Percentiles rank a stretch among this genome's conserved stretches.
Evolutionary conservation across 805 yeast genomes (phyloP).

Genomic region (Kuraishia piskuri): DNA sequence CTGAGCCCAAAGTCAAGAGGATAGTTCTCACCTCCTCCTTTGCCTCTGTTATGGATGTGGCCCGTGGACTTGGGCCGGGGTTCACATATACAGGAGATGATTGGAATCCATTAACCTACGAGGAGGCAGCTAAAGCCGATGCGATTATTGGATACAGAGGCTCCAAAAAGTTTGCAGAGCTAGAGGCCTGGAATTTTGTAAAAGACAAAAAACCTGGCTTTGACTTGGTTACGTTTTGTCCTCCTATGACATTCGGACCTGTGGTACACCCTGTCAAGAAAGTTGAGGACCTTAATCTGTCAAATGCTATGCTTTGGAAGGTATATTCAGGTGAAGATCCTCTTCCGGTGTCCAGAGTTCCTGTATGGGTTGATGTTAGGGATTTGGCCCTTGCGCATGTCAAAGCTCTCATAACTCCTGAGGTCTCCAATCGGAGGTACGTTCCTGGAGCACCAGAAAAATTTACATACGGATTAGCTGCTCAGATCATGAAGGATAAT

Average conservation of each 20-base stretch:
- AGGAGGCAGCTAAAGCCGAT: constrained; percentile 7
- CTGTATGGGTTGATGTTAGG: constrained; percentile 26
- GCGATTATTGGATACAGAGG: constrained; percentile 24
- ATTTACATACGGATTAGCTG: constrained; percentile 21
- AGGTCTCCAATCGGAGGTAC: constrained; percentile 18
- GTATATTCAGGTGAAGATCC: constrained; percentile 17
- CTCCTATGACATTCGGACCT: constrained; percentile 20
- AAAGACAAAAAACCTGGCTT: constrained; percentile 18
- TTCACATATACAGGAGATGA: constrained; percentile 5
- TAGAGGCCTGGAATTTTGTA: constrained; percentile 32
- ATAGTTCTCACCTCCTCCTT: constrained; percentile 4
- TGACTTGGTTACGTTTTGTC: constrained; percentile 24
- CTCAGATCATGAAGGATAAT: constrained; percentile 18
- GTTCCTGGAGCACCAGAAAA: constrained; percentile 21
- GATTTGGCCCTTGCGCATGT: constrained; percentile 27
- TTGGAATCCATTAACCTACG: constrained; percentile 5
- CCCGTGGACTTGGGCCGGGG: constrained; percentile 5
- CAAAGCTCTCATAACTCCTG: constrained; percentile 14
- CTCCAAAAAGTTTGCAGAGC: constrained; percentile 32
- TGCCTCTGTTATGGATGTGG: constrained; percentile 5
- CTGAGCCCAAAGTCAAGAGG: constrained; percentile 2
- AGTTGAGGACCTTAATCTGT: constrained; percentile 28
- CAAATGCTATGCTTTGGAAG: constrained; percentile 28
- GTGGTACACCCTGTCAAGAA: constrained; percentile 9
- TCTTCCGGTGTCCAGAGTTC: constrained; percentile 17